These are phyloP conservation scores for Penicillium glabrum DNA, from an alignment of 2,329 filamentous ascomycete genomes.

Conservation along the genomic window DNA sequence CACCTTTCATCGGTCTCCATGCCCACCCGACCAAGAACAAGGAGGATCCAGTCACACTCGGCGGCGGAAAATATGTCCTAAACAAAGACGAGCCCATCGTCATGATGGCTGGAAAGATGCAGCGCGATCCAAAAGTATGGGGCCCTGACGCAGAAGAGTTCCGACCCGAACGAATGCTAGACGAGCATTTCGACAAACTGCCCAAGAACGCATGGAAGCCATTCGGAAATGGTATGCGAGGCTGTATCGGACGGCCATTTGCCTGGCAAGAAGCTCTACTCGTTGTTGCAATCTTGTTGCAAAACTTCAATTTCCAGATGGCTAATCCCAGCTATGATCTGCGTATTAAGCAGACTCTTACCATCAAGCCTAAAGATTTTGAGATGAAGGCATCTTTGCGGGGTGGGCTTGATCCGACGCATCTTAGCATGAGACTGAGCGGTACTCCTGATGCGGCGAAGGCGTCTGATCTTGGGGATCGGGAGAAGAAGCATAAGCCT, in stretches of 20 bases:
- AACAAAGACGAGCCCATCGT: constrained; percentile 52
- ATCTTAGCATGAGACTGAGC: constrained; percentile 41
- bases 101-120: constrained; percentile 54
- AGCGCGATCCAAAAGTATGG: constrained; percentile 64
- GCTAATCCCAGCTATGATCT: constrained; percentile 55
- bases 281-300: constrained; percentile 62
- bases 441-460: constrained; percentile 9
- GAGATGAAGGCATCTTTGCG: constrained; percentile 60
- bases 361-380: constrained; percentile 55
- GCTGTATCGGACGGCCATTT: constrained; percentile 71
- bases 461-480: constrained; percentile 10
- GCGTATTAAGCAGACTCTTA: constrained; percentile 40
- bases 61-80: constrained; percentile 64
- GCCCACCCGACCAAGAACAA: constrained; percentile 45
- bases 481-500: constrained; percentile 22
- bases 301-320: constrained; percentile 68
- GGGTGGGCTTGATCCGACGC: constrained; percentile 47
- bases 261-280: constrained; percentile 72
- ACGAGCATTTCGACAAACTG: constrained; percentile 65
- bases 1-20: constrained; percentile 54
- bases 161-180: constrained; percentile 70
- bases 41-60: constrained; percentile 48
- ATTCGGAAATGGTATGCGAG: constrained; percentile 70
- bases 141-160: constrained; percentile 67
- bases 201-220: constrained; percentile 68